Evolutionary conservation across 768 basidiomycete genomes (phyloP), one percentile per base, ranked within the genome.

Genomic region (Cystofilobasidium bisporidii): DNA sequence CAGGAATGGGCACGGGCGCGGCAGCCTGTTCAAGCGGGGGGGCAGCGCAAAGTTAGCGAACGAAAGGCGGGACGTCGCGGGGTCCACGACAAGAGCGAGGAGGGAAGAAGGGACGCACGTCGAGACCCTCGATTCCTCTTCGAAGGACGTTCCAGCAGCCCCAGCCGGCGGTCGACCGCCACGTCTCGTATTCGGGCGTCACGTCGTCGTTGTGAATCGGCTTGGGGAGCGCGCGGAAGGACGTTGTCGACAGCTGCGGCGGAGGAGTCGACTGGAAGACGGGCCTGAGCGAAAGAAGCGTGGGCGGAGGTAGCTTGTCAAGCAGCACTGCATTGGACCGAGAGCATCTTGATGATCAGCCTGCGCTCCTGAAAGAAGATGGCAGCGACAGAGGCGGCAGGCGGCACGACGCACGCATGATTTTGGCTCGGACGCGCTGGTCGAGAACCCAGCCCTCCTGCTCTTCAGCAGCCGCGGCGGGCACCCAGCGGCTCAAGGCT

Each of bases 121-220:
- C 61, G 18, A 61, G 61, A 1, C 67, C 61, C 5, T 68, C 32
- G 11, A 68, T 24, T 1, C 55, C 67, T 2, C 14, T 36, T 8
- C 67, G 38, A 2, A 68, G 55, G 2, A 68, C 48, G 61, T 68
- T 68, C 67, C 67, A 68, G 43, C 67, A 68, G 9, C 67, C 67
- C 67, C 67, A 68, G 22, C 67, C 67, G 30, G 48, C 55, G 36
- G 45, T 58, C 53, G 33, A 15, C 43, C 55, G 50, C 67, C 67
- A 68, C 2, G 33, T 33, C 18, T 63, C 67, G 32, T 32, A 24
- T 0, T 63, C 53, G 8, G 45, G 55, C 20, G 9, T 15, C 18
- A 63, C 50, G 30, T 61, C 48, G 43, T 57, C 55, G 61, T 58
- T 55, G 48, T 47, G 28, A 4, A 68, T n/a, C 14, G 67, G 67